These are phyloP conservation scores for Arthroderma sp. DNA, from an alignment of 2,329 filamentous ascomycete genomes.

Conservation along the genomic window DNA sequence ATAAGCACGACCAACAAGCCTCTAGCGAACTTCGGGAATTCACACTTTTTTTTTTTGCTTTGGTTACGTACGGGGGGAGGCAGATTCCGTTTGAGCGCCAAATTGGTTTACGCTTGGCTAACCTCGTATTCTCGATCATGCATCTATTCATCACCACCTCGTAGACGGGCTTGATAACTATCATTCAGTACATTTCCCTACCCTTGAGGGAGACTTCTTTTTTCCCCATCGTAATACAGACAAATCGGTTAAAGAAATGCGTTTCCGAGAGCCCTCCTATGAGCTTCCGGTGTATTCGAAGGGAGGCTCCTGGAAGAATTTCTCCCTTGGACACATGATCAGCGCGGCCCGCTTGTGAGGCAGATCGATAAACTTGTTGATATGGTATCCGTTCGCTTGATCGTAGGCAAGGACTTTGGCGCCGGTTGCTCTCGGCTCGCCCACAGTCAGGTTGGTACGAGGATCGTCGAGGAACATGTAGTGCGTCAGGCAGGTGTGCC, in stretches of 20 bases:
- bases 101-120: too few species aligned
- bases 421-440: slow-evolving; percentile 60
- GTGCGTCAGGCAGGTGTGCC: slow-evolving; percentile 48
- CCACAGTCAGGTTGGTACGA: slow-evolving; percentile 42
- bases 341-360: slow-evolving; percentile 60
- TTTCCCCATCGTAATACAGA: slow-evolving; percentile 24
- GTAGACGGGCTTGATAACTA: not conserved
- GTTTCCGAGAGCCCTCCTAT: not conserved
- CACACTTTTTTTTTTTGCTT: not conserved
- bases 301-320: slow-evolving; percentile 55
- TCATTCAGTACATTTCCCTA: slow-evolving; percentile 16
- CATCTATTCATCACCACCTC: not conserved
- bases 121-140: not conserved
- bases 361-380: slow-evolving; percentile 61
- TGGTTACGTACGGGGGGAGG: not conserved
- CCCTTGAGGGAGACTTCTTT: slow-evolving; percentile 17
- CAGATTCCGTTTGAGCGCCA: not conserved
- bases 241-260: slow-evolving; percentile 8
- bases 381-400: slow-evolving; percentile 57
- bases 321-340: slow-evolving; percentile 51
- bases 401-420: slow-evolving; percentile 62
- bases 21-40: not conserved
- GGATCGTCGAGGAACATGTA: slow-evolving; percentile 50
- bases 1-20: too few species aligned
- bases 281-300: slow-evolving; percentile 12